Conservation (phyloP, 768 basidiomycete genomes). For the Tylopilus sp. region DNA sequence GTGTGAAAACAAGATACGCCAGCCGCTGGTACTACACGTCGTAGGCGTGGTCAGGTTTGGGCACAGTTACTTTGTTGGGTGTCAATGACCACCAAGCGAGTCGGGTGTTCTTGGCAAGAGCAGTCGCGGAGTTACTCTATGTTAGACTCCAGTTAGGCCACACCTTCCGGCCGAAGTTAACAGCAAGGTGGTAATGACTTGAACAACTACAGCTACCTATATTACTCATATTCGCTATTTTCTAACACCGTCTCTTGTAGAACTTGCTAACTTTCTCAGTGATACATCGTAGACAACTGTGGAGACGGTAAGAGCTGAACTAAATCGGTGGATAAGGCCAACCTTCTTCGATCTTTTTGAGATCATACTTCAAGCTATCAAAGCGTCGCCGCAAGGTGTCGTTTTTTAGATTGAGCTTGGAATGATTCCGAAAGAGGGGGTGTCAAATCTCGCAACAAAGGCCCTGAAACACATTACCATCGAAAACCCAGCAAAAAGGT, state of each 20-base stretch:
- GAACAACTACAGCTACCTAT: neutral
- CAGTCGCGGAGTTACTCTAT: conserved; percentile 20
- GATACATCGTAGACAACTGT: conserved; percentile 86
- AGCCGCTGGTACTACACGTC: conserved; percentile 6
- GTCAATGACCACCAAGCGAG: neutral
- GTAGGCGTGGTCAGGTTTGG: neutral
- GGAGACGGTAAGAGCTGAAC: neutral
- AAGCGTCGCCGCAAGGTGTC: conserved; percentile 71
- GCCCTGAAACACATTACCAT: conserved; percentile 46
- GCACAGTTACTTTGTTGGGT: conserved; percentile 5
- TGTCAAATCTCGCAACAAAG: conserved; percentile 2
- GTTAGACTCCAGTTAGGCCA: too few relatives aligned
- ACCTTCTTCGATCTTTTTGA: conserved; percentile 90
- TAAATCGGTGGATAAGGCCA: conserved; percentile 11
- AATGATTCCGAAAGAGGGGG: conserved; percentile 1
- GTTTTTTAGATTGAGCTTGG: conserved; percentile 78
- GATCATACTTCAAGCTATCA: conserved; percentile 81
- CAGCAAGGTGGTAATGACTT: neutral
- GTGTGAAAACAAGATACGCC: neutral
- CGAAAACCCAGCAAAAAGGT: conserved; percentile 78
- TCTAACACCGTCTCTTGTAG: conserved; percentile 9
- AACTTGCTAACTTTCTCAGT: conserved; percentile 56
- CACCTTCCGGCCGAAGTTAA: too few relatives aligned
- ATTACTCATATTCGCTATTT: neutral
- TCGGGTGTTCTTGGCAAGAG: conserved; percentile 9